Conservation (phyloP, 148 eudicot genomes). For the Rhododendron mucronatum region DNA sequence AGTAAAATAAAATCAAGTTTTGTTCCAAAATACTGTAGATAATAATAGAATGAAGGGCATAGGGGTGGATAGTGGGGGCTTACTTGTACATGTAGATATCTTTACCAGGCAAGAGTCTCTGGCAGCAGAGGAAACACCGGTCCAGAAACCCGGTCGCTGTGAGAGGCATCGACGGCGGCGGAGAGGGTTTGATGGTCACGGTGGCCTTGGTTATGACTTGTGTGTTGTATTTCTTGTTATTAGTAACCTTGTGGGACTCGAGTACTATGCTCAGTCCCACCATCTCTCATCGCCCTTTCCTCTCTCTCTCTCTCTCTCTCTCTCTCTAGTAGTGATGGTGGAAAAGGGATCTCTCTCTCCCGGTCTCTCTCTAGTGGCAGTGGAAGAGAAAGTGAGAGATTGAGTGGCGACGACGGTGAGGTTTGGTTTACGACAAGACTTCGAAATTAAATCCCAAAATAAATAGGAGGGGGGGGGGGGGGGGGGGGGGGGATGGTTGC, state of each 20-base stretch:
- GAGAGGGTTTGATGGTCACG: conserved; percentile 12
- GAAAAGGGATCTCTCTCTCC: not conserved
- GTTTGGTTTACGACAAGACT: conserved; percentile 4
- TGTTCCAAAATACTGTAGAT: no score
- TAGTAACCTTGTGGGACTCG: conserved; percentile 17
- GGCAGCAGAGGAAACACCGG: conserved; percentile 38
- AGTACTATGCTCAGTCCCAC: conserved; percentile 46
- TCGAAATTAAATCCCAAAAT: not conserved
- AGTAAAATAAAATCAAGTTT: no score
- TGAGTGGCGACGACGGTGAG: not conserved
- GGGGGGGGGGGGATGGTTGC: no score
- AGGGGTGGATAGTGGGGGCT: not conserved
- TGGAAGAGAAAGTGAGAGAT: not conserved
- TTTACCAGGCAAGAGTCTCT: conserved; percentile 37
- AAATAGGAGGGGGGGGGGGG: no score
- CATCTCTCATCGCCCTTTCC: conserved; percentile 18
- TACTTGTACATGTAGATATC: conserved; percentile 65
- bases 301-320: not conserved
- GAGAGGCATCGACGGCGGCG: not conserved
- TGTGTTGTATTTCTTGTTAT: not conserved
- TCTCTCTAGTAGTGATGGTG: not conserved
- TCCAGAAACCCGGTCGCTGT: conserved; percentile 27
- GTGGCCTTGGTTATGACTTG: conserved; percentile 30
- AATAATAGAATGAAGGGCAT: not conserved
- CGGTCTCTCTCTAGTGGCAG: not conserved